Evolutionary conservation across 257 asterid genomes (phyloP).

Genomic region (Eucommia ulmoides): DNA sequence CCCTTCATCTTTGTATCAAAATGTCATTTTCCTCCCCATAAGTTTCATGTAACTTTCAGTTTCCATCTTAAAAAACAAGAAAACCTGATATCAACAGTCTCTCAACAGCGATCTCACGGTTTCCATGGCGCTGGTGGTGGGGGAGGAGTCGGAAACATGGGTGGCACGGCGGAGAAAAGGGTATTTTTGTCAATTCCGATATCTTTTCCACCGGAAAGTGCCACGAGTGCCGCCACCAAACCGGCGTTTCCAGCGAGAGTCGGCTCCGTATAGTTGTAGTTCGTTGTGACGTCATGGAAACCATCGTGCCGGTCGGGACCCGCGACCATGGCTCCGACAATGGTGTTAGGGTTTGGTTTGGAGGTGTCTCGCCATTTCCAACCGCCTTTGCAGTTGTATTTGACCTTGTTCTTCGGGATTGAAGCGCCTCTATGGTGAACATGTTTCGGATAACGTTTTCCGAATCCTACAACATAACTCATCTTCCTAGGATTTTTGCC

Average conservation of each 20-base stretch:
- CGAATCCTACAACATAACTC: slow-evolving; percentile 10
- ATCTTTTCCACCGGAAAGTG: slow-evolving; percentile 4
- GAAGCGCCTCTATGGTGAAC: slow-evolving; percentile 12
- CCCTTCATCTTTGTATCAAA: too few species aligned
- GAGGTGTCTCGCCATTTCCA: slow-evolving; percentile 5
- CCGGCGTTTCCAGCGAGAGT: slow-evolving; percentile 11
- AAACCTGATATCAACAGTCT: too few species aligned
- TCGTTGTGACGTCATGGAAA: slow-evolving; percentile 6
- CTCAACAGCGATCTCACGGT: too few species aligned
- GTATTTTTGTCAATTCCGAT: slow-evolving; percentile 2
- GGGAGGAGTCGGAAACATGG: background rate
- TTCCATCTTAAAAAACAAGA: too few species aligned
- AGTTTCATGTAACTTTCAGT: too few species aligned
- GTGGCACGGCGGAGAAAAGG: background rate
- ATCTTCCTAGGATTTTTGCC: slow-evolving; percentile 8
- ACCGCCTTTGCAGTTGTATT: slow-evolving; percentile 9
- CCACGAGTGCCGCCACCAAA: slow-evolving; percentile 10
- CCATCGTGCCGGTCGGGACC: slow-evolving; percentile 8
- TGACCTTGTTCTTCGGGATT: slow-evolving; percentile 2
- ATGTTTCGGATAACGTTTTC: slow-evolving; percentile 5
- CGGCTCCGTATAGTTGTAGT: slow-evolving; percentile 10
- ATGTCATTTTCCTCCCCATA: too few species aligned
- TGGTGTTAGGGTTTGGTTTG: slow-evolving; percentile 7
- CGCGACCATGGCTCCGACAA: slow-evolving; percentile 12
- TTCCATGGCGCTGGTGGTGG: background rate